These are phyloP conservation scores for Neofusicoccum ribis DNA, from an alignment of 2,329 filamentous ascomycete genomes.

Conservation along the genomic window DNA sequence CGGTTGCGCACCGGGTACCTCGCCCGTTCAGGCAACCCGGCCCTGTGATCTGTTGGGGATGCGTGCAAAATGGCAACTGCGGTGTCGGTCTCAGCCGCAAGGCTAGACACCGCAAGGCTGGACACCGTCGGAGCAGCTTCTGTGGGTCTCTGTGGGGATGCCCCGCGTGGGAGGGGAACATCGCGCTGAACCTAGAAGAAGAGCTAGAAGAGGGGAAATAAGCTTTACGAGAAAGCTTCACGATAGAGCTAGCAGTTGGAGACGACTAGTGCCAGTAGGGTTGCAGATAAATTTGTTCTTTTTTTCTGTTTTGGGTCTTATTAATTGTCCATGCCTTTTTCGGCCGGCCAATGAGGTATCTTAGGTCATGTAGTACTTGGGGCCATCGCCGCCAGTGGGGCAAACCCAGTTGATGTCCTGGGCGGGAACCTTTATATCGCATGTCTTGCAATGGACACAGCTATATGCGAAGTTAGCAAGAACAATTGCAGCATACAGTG, in stretches of 20 bases:
- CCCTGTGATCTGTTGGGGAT: background rate
- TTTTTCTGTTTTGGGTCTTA: background rate
- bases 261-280: background rate
- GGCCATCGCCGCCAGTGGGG: constrained; percentile 82
- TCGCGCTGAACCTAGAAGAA: background rate
- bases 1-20: background rate
- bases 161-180: background rate
- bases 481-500: constrained; percentile 30
- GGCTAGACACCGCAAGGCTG: background rate
- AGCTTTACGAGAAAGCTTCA: background rate
- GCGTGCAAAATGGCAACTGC: background rate
- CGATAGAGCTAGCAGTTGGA: background rate
- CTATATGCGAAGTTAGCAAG: constrained; percentile 48
- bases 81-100: background rate
- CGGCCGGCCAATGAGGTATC: background rate
- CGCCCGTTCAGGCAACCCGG: background rate
- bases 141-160: background rate
- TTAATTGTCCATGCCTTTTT: background rate
- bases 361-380: constrained; percentile 64
- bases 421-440: constrained; percentile 94
- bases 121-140: background rate
- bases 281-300: background rate
- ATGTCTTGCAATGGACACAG: constrained; percentile 99
- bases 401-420: constrained; percentile 95
- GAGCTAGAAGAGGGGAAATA: background rate